Evolutionary conservation across 768 basidiomycete genomes (phyloP).

Genomic region (Sistotremastrum niveocremeum): DNA sequence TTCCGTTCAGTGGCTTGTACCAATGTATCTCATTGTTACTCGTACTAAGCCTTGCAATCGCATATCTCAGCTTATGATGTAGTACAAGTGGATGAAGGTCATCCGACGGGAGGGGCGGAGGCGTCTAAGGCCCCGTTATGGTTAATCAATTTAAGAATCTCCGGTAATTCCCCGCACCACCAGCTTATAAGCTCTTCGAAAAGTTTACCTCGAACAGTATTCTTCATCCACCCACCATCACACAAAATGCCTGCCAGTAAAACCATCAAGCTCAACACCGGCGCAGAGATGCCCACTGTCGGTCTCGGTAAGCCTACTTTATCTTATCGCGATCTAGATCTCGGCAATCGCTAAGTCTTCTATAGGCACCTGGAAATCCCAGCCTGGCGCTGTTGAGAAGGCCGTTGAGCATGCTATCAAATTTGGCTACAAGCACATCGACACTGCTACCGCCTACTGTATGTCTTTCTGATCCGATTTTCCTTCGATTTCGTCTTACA

Average conservation of each 20-base stretch:
- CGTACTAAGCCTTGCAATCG: too few species aligned
- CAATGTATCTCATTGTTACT: too few species aligned
- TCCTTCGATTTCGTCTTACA: background rate
- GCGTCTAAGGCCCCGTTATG: too few species aligned
- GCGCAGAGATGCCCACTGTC: slow-evolving; percentile 61
- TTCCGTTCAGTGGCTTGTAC: too few species aligned
- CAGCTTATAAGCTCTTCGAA: too few species aligned
- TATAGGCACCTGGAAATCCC: slow-evolving; percentile 67
- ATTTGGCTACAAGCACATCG: slow-evolving; percentile 61
- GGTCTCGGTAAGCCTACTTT: slow-evolving; percentile 36
- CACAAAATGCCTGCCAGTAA: slow-evolving; percentile 11
- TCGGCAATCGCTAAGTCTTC: background rate
- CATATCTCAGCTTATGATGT: too few species aligned
- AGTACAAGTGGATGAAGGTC: too few species aligned
- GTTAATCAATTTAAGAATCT: too few species aligned
- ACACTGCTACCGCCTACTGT: slow-evolving; percentile 54
- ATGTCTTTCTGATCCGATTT: background rate
- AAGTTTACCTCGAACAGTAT: too few species aligned
- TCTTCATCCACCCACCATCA: too few species aligned
- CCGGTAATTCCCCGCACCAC: too few species aligned
- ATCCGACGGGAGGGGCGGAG: too few species aligned
- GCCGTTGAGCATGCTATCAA: slow-evolving; percentile 67
- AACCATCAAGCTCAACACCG: slow-evolving; percentile 57
- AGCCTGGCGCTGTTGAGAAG: slow-evolving; percentile 52
- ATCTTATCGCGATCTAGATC: background rate